Percentiles rank a stretch among this genome's conserved stretches.
Evolutionary conservation across 257 asterid species (phyloP).

Genomic region (Nyctanthes arbortristis): DNA sequence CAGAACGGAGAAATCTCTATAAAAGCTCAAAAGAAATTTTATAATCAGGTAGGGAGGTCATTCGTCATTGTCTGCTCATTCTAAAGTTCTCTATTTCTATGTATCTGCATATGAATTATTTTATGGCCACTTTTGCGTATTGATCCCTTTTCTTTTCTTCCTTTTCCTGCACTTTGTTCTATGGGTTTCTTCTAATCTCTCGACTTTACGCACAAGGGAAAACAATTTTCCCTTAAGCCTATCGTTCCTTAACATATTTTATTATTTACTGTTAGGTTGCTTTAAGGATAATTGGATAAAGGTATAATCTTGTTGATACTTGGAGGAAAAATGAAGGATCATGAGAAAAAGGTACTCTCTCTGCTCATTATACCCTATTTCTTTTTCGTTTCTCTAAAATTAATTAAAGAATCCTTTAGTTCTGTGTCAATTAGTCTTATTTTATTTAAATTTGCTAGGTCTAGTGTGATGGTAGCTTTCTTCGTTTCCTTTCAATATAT

Average conservation of each 20-base stretch:
- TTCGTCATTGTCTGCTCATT: not conserved
- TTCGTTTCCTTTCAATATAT: conserved; percentile 7
- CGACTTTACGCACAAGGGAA: too few relatives aligned
- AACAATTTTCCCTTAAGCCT: too few relatives aligned
- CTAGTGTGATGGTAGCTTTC: not conserved
- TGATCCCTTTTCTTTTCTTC: not conserved
- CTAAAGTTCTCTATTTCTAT: not conserved
- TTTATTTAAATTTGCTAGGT: not conserved
- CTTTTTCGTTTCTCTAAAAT: not conserved
- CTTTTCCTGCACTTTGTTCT: not conserved
- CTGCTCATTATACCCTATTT: not conserved
- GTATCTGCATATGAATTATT: not conserved
- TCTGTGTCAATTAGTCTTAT: too few relatives aligned
- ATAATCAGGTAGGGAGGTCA: not conserved
- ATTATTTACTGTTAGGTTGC: not conserved
- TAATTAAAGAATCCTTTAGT: too few relatives aligned
- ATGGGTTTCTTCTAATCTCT: not conserved
- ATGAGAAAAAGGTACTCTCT: conserved; percentile 39
- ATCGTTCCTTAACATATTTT: not conserved
- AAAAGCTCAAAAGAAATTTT: not conserved
- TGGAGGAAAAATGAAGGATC: conserved; percentile 36
- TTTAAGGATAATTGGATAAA: conserved; percentile 1
- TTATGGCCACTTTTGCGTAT: not conserved
- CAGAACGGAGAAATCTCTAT: not conserved
- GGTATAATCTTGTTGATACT: not conserved